Evolutionary conservation across 345 rosid genomes (phyloP).

Genomic region (Salix viminalis): DNA sequence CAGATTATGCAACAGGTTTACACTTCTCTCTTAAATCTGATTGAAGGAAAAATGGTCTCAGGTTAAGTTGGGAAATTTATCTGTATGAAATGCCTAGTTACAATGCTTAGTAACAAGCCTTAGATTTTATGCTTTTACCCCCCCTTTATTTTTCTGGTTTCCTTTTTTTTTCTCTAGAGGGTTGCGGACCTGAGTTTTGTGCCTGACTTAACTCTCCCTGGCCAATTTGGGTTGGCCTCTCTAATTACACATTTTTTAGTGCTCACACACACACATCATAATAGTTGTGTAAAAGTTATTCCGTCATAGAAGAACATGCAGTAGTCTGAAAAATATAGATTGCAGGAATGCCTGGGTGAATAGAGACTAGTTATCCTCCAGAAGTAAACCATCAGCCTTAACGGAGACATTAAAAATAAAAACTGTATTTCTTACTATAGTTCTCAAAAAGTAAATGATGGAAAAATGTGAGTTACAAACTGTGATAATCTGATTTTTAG

Average conservation of each 20-base stretch:
- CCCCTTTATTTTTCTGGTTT: no score
- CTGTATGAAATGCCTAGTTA: not conserved
- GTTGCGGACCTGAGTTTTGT: no score
- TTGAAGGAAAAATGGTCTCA: not conserved
- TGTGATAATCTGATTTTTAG: not conserved
- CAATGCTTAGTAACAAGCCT: not conserved
- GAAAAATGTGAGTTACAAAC: not conserved
- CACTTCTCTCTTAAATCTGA: not conserved
- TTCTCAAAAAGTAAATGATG: not conserved
- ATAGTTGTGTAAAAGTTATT: not conserved
- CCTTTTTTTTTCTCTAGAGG: no score
- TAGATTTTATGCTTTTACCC: not conserved
- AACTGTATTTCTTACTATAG: no score
- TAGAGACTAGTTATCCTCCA: no score
- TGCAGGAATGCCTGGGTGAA: no score
- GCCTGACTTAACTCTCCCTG: not conserved
- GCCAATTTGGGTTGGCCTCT: not conserved
- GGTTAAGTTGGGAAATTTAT: not conserved
- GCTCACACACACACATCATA: no score
- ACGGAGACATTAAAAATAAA: no score
- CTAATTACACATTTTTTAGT: not conserved
- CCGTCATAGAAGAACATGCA: not conserved
- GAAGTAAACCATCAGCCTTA: no score
- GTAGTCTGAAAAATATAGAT: not conserved
- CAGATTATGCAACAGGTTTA: conserved; percentile 97